These are phyloP conservation scores for Yarrowia phangngaensis DNA, from an alignment of 805 yeast species.

Conservation along the genomic window DNA sequence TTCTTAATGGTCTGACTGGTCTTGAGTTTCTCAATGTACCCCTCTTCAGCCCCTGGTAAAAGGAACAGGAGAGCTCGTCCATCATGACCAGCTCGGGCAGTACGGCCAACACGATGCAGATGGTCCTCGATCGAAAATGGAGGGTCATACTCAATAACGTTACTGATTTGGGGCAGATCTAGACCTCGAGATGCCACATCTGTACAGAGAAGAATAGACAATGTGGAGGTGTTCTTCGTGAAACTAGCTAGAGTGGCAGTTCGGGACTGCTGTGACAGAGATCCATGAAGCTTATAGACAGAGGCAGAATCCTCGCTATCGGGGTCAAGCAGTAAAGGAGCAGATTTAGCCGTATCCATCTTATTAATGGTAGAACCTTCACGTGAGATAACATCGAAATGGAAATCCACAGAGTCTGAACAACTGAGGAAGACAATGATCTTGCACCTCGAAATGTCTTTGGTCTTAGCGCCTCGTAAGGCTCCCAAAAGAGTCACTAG, in stretches of 20 bases:
- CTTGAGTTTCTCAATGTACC: constrained; percentile 61
- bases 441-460: constrained; percentile 34
- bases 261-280: constrained; percentile 78
- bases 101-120: constrained; percentile 93
- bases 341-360: constrained; percentile 45
- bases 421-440: constrained; percentile 83
- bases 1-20: constrained; percentile 50
- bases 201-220: constrained; percentile 76
- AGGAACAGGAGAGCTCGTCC: constrained; percentile 79
- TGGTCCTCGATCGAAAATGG: constrained; percentile 94
- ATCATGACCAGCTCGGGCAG: constrained; percentile 91
- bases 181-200: constrained; percentile 98
- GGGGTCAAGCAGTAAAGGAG: constrained; percentile 51
- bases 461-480: constrained; percentile 48
- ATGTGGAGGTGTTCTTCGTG: constrained; percentile 34
- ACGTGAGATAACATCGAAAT: constrained; percentile 68
- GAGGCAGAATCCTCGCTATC: constrained; percentile 43
- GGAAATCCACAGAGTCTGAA: constrained; percentile 95
- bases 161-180: constrained; percentile 80
- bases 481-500: constrained; percentile 73
- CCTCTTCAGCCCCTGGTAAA: constrained; percentile 87
- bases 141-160: constrained; percentile 90
- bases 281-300: constrained; percentile 80
- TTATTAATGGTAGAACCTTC: constrained; percentile 42
- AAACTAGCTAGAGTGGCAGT: constrained; percentile 70